Evolutionary conservation across 805 yeast species (phyloP), one percentile per base, ranked within the genome.

Genomic region (Ogataea methylovora): DNA sequence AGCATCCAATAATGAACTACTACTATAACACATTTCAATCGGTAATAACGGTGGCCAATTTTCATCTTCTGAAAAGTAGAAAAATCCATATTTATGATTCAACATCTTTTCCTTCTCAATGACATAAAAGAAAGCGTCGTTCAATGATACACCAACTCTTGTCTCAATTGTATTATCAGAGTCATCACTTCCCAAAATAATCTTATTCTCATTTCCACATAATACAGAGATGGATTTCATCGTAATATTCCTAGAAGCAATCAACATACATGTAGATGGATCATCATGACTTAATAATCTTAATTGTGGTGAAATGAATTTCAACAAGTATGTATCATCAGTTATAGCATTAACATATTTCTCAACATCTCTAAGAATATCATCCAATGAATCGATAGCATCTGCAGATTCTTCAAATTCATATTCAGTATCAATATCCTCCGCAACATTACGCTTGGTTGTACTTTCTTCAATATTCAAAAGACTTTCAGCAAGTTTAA

Each of bases 271-370:
- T 1, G 73, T 60, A 11, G 67, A 57, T 1, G 62, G 64, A 31
- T 67, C 72, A 14, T 57, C 54, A 11, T 66, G 67, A 15, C 19
- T 17, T 4, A 25, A 8, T 18, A 55, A 34, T 48, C 87, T 92
- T 27, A 90, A 70, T 53, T 90, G 97, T 0, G 97, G 97, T 13
- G 85, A 73, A 11, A 85, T 66, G 30, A 88, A 68, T 40, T 83
- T 80, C 30, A 88, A 63, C 41, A 79, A 59, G 49, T 78, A 54
- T 4, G 48, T 39, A 37, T 58, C 61, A 27, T 54, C 58, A 9
- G 48, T 38, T 17, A 34, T 35, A 8, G 52, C 51, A 19, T 38
- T 41, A 2, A 27, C 39, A 17, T 47, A 30, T 42, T 22, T 46
- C 4, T 32, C 36, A 0, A 44, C 39, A 25, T 59, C 56, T 37